These are phyloP conservation scores for Aleurites moluccanus DNA, from an alignment of 441 rosid species.

Conservation along the genomic window DNA sequence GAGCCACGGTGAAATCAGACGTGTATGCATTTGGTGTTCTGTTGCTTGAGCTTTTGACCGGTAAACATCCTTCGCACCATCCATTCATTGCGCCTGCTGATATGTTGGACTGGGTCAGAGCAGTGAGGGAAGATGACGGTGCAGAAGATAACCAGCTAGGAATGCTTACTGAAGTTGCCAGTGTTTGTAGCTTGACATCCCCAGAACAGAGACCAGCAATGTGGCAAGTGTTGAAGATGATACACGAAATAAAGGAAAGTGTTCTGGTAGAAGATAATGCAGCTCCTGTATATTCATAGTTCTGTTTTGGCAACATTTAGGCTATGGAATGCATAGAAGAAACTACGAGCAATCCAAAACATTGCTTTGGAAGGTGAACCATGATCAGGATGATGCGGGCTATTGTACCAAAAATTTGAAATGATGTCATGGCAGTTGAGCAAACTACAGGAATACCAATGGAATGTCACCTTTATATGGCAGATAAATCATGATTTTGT, in stretches of 20 bases:
- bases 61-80: conserved; percentile 73
- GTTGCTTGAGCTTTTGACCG: conserved; percentile 76
- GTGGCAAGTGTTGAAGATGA: conserved; percentile 94
- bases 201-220: conserved; percentile 87
- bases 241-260: conserved; percentile 80
- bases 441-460: background rate
- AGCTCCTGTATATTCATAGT: conserved; percentile 30
- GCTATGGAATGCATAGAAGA: background rate
- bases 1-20: conserved; percentile 58
- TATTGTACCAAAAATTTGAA: background rate
- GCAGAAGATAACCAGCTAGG: conserved; percentile 55
- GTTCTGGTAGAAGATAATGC: conserved; percentile 49
- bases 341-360: background rate
- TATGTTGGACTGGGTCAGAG: conserved; percentile 63
- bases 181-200: conserved; percentile 57
- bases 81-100: conserved; percentile 46
- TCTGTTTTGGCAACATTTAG: background rate
- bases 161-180: conserved; percentile 76
- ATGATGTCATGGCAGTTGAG: background rate
- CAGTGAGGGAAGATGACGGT: conserved; percentile 54
- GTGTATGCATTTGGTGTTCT: conserved; percentile 81
- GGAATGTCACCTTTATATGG: background rate
- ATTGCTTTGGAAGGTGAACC: background rate
- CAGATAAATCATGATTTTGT: background rate
- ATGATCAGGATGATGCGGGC: background rate